Evolutionary conservation across 176 grass and related monocot genomes (phyloP).

Genomic region (Thalia dealbata): DNA sequence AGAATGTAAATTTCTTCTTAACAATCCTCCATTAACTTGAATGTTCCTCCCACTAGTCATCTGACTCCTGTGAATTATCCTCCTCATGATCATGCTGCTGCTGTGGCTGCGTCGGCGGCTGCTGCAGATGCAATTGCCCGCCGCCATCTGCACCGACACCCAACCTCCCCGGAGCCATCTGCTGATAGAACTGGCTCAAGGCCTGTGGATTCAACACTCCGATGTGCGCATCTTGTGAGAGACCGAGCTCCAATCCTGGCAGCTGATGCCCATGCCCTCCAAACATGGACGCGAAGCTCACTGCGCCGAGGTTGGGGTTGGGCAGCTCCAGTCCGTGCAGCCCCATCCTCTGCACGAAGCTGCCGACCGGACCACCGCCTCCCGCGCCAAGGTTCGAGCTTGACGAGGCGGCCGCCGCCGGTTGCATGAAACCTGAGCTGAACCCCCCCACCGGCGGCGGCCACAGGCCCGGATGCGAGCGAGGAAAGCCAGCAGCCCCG

Average conservation of each 20-base stretch:
- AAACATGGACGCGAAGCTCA: conserved; percentile 65
- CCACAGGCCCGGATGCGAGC: conserved; percentile 47
- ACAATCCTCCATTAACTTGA: background rate
- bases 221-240: conserved; percentile 69
- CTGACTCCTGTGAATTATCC: conserved; percentile 45
- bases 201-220: conserved; percentile 44
- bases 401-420: conserved; percentile 13
- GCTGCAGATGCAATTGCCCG: conserved; percentile 38
- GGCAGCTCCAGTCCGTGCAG: conserved; percentile 17
- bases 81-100: conserved; percentile 44
- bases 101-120: conserved; percentile 33
- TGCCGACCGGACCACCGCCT: conserved; percentile 11
- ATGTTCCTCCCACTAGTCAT: conserved; percentile 29
- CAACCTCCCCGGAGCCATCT: conserved; percentile 22
- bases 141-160: conserved; percentile 15
- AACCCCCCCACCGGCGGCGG: conserved; percentile 27
- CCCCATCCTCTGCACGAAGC: conserved; percentile 19
- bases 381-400: conserved; percentile 27
- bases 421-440: conserved; percentile 36
- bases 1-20: conserved; percentile 21
- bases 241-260: conserved; percentile 61
- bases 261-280: conserved; percentile 36
- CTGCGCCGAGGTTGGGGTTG: conserved; percentile 26
- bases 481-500: conserved; percentile 22
- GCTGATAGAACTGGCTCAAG: conserved; percentile 65